Evolutionary conservation across 495 filamentous ascomycete genomes (phyloP), one percentile per base, ranked within the genome.

Genomic region (Penicillium daleae): DNA sequence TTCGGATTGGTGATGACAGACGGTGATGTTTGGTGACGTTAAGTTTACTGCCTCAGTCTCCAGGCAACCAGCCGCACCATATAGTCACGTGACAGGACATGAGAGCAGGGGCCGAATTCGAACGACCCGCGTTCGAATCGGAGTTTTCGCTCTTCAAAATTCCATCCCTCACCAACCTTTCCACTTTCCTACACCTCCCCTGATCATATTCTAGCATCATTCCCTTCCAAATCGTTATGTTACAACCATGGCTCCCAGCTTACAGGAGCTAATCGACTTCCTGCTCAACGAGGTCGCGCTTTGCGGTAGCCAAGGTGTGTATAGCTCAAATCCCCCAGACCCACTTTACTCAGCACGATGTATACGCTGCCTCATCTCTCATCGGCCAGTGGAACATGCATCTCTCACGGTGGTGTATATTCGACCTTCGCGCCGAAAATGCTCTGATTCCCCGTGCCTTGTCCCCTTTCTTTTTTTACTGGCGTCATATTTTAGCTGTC

Each of bases 231-330:
- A 55, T 22, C 48, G 65, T 59, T 50, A 74, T 70, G 67, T 62
- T 51, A 35, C 63, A 59, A 71, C 29, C 49, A 93, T 93, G 91
- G 85, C 79, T 57, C 79, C 74, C 54, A 84, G 85, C 61, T 76
- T 91, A 57, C 89, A 92, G 73, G 85, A 85, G 60, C 75, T 95
- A 73, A 86, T 93, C 51, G 83, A 89, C 64, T 87, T 85, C 69
- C 75, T 93, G 51, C 75, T 94, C 49, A 82, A 83, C 21, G 89
- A 90, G 78, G 88, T 94, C 70, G 89, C 90, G 37, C 78, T 88
- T 44, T 79, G 78, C 56, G 90, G 91, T 32, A 83, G 84, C 61
- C 80, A 84, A 78, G 91, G 91, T 93, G 74, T 76, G 90, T 84
- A 54, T 65, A 66, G 63, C 57, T 63, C 24, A 3, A n/a, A 52